Conservation (phyloP, 2,329 filamentous ascomycete species). For the Dichotomopilus funicola region DNA sequence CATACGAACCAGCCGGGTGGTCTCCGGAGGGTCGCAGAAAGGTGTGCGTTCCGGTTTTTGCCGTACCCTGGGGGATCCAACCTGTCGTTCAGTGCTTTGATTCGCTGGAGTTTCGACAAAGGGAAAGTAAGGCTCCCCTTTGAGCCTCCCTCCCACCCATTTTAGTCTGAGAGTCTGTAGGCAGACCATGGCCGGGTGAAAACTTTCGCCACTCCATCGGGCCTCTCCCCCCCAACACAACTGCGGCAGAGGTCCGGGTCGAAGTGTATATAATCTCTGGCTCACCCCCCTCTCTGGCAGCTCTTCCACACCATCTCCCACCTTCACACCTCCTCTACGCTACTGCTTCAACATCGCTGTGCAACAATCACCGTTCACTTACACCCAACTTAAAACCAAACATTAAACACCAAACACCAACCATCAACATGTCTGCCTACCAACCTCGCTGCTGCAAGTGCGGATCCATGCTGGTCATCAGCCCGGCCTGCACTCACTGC, state of each 20-base stretch:
- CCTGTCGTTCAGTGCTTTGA: background rate
- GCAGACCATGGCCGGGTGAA: background rate
- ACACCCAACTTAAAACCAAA: background rate
- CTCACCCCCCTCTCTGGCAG: background rate
- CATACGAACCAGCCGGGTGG: too few species aligned
- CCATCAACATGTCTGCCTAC: slow-evolving; percentile 19
- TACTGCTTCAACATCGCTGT: background rate
- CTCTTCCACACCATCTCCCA: background rate
- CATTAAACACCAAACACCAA: background rate
- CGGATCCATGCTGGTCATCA: slow-evolving; percentile 51
- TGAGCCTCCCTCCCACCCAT: background rate
- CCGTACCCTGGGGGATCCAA: slow-evolving; percentile 1
- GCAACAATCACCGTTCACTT: background rate
- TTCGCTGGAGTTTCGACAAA: slow-evolving; percentile 6
- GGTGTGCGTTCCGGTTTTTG: slow-evolving; percentile 1
- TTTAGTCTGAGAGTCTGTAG: background rate
- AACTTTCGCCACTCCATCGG: slow-evolving; percentile 3
- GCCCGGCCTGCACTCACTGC: slow-evolving; percentile 46
- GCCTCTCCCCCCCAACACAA: background rate
- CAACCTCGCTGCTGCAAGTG: slow-evolving; percentile 49
- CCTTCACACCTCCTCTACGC: background rate
- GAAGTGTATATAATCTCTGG: background rate
- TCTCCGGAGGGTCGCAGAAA: too few species aligned
- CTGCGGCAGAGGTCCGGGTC: too few species aligned
- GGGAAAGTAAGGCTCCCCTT: background rate